Base-by-base conservation (phyloP, 345 rosid species). In the Populus pruinosa region DNA sequence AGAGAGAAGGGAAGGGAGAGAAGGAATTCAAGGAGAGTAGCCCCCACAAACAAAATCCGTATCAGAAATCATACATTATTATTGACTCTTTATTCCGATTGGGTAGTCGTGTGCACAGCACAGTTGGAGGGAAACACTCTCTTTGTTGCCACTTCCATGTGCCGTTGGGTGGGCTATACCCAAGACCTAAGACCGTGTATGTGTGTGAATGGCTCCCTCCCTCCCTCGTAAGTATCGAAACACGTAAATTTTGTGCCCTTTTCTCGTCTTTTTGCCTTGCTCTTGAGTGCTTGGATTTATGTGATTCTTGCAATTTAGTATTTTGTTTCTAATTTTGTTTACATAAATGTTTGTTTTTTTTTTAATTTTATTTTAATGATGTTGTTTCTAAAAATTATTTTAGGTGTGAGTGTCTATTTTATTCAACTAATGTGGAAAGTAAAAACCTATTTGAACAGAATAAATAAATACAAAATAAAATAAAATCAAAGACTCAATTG, bases 141-240 rank as follows among this genome's bases (percentile, higher is more conserved):
- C 11, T 3, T 5, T 31, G 1, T 6, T 7, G 8, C 4, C 1
- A 6, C 0, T 69, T 69, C 44, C 9, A 69, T 41, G 43, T 41
- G 29, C 31, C 31, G 72, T 6, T 67, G 39, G 43, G 71, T 33
- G 35, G 35, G 35, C 35, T 33, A 33, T 33, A 4, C 35, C 35
- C 35, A 31, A 44, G 65, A 10, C 67, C 44, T 61, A 35, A 27
- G n/a, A 0, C 71, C 64, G 8, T 35, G 18, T 8, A n/a, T 20
- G 36, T 8, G 21, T 29, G 64, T 25, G 56, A 33, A 31, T 17
- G 44, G 29, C 33, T 14, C 8, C 39, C 68, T 18, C 50, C 49
- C 33, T 27, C 3, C 70, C 55, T 77, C 49, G 80, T 35, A 62
- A 63, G 29, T 77, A 77, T 77, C 80, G 80, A 77, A 43, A 70